phyloP scores from a whole-genome alignment of 352 stramenopile genomes.

The Globisporangium uncinulatum region DNA sequence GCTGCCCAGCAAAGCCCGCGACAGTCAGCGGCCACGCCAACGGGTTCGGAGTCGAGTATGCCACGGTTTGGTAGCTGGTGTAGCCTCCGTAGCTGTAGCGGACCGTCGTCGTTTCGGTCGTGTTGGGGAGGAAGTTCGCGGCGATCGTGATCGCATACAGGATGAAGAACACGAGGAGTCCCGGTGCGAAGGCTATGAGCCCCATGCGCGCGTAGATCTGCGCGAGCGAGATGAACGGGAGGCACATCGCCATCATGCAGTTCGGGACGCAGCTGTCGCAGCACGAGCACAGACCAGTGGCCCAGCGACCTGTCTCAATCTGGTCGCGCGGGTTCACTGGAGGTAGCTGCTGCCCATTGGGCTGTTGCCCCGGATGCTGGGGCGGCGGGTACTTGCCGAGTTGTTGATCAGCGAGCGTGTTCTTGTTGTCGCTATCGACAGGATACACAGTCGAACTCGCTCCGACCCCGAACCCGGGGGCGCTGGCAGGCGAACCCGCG shows the following conservation, averaged over 20 bases:
- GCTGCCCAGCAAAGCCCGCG: neutral
- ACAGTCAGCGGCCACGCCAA: neutral
- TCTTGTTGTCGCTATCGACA: neutral
- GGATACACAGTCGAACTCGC: neutral
- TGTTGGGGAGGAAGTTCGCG: slow-evolving; percentile 3
- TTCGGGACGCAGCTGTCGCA: slow-evolving; percentile 21
- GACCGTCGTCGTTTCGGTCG: neutral
- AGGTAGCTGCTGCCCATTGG: neutral
- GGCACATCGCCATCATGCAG: slow-evolving; percentile 18
- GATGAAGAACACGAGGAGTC: slow-evolving; percentile 9
- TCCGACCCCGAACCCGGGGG: neutral
- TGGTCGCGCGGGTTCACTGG: neutral
- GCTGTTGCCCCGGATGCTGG: neutral
- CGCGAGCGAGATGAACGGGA: slow-evolving; percentile 22
- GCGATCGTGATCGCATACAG: neutral
- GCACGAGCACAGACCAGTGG: slow-evolving; percentile 18
- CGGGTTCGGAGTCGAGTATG: neutral
- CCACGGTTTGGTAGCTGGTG: neutral
- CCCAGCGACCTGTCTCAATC: slow-evolving; percentile 12
- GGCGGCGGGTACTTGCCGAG: too few relatives aligned
- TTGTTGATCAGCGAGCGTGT: too few relatives aligned
- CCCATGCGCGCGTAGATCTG: slow-evolving; percentile 20
- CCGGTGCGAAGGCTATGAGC: neutral
- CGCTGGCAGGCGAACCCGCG: neutral
- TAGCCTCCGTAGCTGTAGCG: neutral